Evolutionary conservation across 2,329 filamentous ascomycete genomes (phyloP), one percentile per base, ranked within the genome.

Genomic region (Ambrosiella xylebori): DNA sequence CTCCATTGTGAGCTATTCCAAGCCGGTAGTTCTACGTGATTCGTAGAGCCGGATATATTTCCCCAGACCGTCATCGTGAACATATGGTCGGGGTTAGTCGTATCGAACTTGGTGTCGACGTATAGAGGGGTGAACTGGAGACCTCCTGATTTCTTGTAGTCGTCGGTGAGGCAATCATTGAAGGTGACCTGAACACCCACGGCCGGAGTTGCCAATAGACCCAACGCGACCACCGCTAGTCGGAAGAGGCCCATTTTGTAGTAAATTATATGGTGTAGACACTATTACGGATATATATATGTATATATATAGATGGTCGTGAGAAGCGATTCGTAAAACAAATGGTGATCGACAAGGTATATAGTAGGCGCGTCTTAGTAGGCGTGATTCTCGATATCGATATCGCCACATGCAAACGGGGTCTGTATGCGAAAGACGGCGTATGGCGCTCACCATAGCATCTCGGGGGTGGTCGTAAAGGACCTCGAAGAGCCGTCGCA

Each of bases 11-110:
- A 69, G 66, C 80, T 77, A 64, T 76, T 69, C 15, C 76, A 70
- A 0, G 78, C 65, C 39, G 88, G 88, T 57, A 88, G 78, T n/a
- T 73, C 71, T 11, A 71, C 66, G 1, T 75, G 74, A 50, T 78
- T 75, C 9, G 49, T 45, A 55, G 84, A 80, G 52, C 93, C 93
- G 7, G 84, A 86, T 37, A 97, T 88, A 69, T 97, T 96, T 56
- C 90, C 91, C 73, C 88, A 97, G 52, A 95, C 78, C 1, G 82
- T 93, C 58, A 96, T 73, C 62, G 79, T 81, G 54, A 98, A 75
- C 45, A 76, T 79, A 66, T 90, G 81, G 55, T 72, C 76, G 3
- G 78, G 68, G 62, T 78, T 71, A 12, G 72, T 68, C 36, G 78
- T 75, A 64, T 88, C 78, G 73, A 95, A 95, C 17, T 73, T 71